Evolutionary conservation across 2,329 filamentous ascomycete genomes (phyloP).

Genomic region (Seiridium cupressi): DNA sequence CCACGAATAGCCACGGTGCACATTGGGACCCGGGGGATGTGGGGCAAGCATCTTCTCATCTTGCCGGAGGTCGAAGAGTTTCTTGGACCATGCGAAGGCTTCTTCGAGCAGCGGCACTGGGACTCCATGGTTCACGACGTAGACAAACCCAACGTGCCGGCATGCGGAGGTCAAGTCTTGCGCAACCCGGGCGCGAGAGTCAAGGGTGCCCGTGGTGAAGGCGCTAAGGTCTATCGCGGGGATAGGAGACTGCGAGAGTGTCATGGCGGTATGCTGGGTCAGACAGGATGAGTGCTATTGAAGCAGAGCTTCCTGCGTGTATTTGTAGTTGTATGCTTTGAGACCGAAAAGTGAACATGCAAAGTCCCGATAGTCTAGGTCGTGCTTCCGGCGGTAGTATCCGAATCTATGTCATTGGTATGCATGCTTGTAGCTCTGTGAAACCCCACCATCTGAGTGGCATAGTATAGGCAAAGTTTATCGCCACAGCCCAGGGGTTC

Average conservation of each 20-base stretch:
- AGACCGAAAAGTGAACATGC: no score
- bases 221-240: constrained; percentile 22
- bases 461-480: no score
- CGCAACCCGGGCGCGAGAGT: constrained; percentile 22
- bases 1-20: constrained; percentile 56
- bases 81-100: constrained; percentile 33
- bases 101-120: constrained; percentile 31
- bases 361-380: no score
- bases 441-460: no score
- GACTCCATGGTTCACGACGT: constrained; percentile 28
- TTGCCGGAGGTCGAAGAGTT: constrained; percentile 28
- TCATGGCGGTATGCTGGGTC: not conserved
- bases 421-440: no score
- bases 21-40: constrained; percentile 37
- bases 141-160: constrained; percentile 29
- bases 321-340: no score
- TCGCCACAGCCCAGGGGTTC: no score
- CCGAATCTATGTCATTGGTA: no score
- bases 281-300: not conserved
- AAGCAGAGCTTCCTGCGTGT: not conserved
- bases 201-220: constrained; percentile 18
- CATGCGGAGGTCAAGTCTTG: constrained; percentile 26
- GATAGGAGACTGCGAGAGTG: constrained; percentile 10
- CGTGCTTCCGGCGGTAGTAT: no score
- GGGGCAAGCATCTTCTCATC: constrained; percentile 34